phyloP scores from a whole-genome alignment of 257 asterid species.

The Scutellaria minor region DNA sequence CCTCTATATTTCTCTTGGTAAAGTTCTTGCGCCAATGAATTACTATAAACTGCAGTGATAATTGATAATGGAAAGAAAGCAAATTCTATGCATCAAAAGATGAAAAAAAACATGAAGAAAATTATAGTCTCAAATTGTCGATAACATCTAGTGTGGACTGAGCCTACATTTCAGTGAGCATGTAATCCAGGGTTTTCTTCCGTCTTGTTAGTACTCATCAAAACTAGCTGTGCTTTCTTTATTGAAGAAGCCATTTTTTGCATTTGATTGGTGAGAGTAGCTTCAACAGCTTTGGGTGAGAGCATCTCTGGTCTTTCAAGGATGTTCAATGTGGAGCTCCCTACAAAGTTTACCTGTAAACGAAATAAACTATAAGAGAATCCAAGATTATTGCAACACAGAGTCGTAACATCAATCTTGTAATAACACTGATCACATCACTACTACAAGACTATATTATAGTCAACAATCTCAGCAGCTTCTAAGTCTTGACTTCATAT shows the following conservation, averaged over 20 bases:
- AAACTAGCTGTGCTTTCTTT: constrained; percentile 42
- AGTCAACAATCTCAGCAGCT: too few relatives aligned
- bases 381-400: not conserved
- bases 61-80: not conserved
- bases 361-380: constrained; percentile 2
- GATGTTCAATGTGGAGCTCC: constrained; percentile 49
- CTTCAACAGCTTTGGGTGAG: constrained; percentile 51
- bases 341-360: constrained; percentile 46
- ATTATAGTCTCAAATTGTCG: not conserved
- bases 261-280: constrained; percentile 45
- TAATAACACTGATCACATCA: not conserved
- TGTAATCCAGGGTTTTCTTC: constrained; percentile 28
- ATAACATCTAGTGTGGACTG: not conserved
- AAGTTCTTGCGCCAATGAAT: too few relatives aligned
- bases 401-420: not conserved
- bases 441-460: not conserved
- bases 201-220: constrained; percentile 28
- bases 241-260: constrained; percentile 44
- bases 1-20: too few relatives aligned
- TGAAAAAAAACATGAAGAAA: too few relatives aligned
- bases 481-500: too few relatives aligned
- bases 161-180: not conserved
- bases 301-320: constrained; percentile 53
- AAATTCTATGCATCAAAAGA: not conserved
- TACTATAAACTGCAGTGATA: too few relatives aligned